These are phyloP conservation scores for Talaromyces sp. DNA, from an alignment of 2,329 filamentous ascomycete species.

Conservation along the genomic window DNA sequence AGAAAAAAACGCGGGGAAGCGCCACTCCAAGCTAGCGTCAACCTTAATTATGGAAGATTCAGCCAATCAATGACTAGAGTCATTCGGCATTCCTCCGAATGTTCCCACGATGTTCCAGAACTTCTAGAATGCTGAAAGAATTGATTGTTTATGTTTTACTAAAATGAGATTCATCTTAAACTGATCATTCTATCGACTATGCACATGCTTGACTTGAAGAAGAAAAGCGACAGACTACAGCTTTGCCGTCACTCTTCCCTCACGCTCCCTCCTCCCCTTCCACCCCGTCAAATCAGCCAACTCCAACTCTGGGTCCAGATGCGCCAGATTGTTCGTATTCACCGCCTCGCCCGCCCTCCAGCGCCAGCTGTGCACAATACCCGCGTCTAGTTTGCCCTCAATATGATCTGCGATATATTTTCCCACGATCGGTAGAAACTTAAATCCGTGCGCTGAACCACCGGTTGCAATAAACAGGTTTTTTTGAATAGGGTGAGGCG, in stretches of 20 bases:
- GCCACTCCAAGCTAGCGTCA: not conserved
- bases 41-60: not conserved
- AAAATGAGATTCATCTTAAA: too few species aligned
- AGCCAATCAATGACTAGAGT: not conserved
- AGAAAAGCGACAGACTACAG: not conserved
- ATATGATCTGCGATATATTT: constrained; percentile 48
- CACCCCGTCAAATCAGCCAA: constrained; percentile 24
- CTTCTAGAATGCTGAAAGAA: not conserved
- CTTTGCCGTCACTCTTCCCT: constrained; percentile 10
- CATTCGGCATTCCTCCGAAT: not conserved
- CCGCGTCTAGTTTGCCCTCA: constrained; percentile 26
- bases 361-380: constrained; percentile 11
- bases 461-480: constrained; percentile 61
- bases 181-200: too few species aligned
- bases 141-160: too few species aligned
- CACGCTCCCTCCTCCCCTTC: constrained; percentile 21
- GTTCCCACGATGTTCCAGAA: not conserved
- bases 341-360: constrained; percentile 18
- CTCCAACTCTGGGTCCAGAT: constrained; percentile 27
- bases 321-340: constrained; percentile 23
- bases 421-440: constrained; percentile 62
- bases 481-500: constrained; percentile 48
- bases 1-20: not conserved
- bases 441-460: constrained; percentile 64
- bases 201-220: not conserved